Evolutionary conservation across 73 alveolate species (phyloP).

Genomic region (Paramecium bursaria): DNA sequence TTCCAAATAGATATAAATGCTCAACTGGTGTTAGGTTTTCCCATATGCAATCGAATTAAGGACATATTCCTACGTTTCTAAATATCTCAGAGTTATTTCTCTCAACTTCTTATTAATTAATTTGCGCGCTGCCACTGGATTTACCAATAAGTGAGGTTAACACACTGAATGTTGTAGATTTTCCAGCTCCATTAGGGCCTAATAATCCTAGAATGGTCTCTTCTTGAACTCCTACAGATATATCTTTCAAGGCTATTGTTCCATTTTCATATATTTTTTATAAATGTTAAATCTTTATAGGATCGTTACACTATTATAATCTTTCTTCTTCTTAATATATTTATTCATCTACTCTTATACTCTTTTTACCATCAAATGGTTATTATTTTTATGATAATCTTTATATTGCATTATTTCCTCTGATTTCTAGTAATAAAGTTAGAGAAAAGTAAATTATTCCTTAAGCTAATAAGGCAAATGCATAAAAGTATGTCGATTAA

Average conservation of each 20-base stretch:
- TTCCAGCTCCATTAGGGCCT: slow-evolving; percentile 80
- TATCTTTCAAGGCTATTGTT: slow-evolving; percentile 59
- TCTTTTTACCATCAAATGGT: not conserved
- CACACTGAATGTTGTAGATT: slow-evolving; percentile 71
- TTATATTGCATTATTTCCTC: not conserved
- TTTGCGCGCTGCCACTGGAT: slow-evolving; percentile 72
- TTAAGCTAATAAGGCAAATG: not conserved
- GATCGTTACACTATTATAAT: not conserved
- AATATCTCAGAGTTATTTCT: slow-evolving; percentile 63
- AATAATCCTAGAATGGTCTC: slow-evolving; percentile 68
- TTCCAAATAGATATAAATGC: slow-evolving; percentile 78
- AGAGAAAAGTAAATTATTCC: not conserved
- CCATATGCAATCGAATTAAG: slow-evolving; percentile 78
- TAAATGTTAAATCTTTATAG: slow-evolving; percentile 18
- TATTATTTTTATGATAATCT: not conserved
- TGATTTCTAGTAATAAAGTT: not conserved
- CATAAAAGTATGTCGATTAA: not conserved
- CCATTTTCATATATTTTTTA: slow-evolving; percentile 53
- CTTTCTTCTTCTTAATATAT: not conserved
- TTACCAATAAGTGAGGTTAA: slow-evolving; percentile 70
- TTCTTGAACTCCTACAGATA: slow-evolving; percentile 46
- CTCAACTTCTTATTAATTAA: slow-evolving; percentile 63
- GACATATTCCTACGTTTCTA: slow-evolving; percentile 77
- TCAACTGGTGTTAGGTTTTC: slow-evolving; percentile 78
- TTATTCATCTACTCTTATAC: not conserved